phyloP scores from a whole-genome alignment of 352 stramenopile genomes.

The Globisporangium cederbergense region DNA sequence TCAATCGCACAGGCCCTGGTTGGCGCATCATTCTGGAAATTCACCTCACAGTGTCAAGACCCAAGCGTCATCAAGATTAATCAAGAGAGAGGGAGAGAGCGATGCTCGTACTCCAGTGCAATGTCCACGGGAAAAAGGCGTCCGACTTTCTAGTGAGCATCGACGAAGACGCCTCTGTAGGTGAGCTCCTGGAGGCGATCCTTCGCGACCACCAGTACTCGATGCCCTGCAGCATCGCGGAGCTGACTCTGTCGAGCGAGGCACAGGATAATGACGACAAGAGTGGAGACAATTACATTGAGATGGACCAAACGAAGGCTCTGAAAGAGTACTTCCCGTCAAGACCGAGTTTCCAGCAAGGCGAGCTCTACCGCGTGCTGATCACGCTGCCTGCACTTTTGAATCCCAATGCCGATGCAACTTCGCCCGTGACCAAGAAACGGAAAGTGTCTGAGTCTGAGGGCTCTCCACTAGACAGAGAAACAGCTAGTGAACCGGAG shows the following conservation, averaged over 20 bases:
- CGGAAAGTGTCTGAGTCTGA: not conserved
- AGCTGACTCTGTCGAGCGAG: not conserved
- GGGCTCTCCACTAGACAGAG: not conserved
- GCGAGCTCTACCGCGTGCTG: not conserved
- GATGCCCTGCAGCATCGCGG: not conserved
- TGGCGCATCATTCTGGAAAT: not conserved
- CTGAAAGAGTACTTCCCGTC: not conserved
- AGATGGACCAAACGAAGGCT: conserved; percentile 1
- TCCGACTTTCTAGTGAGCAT: not conserved
- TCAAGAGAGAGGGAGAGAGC: not conserved
- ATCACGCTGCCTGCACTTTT: not conserved
- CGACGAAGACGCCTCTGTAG: not conserved
- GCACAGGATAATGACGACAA: not conserved
- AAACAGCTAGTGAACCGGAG: not conserved
- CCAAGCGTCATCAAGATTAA: too few species aligned
- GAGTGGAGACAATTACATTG: not conserved
- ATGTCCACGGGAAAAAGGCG: not conserved
- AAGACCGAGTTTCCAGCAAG: conserved; percentile 4
- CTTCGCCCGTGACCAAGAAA: not conserved
- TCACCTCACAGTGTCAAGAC: not conserved
- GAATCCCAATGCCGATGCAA: not conserved
- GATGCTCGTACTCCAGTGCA: conserved; percentile 6
- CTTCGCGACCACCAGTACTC: conserved; percentile 4
- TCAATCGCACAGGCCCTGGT: not conserved
- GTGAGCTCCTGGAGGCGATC: not conserved